Conservation (phyloP, 371 early-diverging fungal species). For the Lichtheimia corymbifera region DNA sequence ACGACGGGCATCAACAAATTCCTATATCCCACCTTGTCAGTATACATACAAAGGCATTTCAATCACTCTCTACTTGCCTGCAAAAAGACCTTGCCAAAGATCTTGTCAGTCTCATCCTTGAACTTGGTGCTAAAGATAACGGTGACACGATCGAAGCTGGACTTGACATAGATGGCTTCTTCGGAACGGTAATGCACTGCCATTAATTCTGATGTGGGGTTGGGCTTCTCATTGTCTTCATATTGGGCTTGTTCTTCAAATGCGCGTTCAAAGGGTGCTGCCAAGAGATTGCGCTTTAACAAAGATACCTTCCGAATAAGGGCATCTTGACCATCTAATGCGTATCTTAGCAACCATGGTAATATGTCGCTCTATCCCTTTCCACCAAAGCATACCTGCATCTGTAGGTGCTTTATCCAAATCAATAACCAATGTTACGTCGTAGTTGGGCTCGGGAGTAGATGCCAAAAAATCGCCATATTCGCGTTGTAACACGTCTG, state of each 20-base stretch:
- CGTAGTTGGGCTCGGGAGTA: constrained; percentile 75
- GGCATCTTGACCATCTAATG: constrained; percentile 55
- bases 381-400: constrained; percentile 49
- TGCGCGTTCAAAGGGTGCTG: constrained; percentile 92
- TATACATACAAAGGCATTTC: neutral
- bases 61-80: constrained; percentile 58
- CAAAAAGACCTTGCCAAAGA: constrained; percentile 95
- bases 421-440: constrained; percentile 85
- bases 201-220: constrained; percentile 73
- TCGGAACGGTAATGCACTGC: constrained; percentile 89
- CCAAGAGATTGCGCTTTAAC: constrained; percentile 90
- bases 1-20: constrained; percentile 97
- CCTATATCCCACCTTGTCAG: constrained; percentile 34
- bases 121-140: constrained; percentile 96
- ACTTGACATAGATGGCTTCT: constrained; percentile 91
- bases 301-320: constrained; percentile 80
- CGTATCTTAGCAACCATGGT: neutral
- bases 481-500: constrained; percentile 75
- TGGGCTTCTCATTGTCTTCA: constrained; percentile 63
- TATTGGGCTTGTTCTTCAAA: constrained; percentile 83
- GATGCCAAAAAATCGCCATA: constrained; percentile 72
- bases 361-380: neutral
- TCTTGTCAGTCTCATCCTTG: constrained; percentile 94
- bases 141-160: constrained; percentile 91
- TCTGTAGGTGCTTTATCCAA: constrained; percentile 73